Conservation (phyloP, 768 basidiomycete species). For the Auricularia cornea region DNA sequence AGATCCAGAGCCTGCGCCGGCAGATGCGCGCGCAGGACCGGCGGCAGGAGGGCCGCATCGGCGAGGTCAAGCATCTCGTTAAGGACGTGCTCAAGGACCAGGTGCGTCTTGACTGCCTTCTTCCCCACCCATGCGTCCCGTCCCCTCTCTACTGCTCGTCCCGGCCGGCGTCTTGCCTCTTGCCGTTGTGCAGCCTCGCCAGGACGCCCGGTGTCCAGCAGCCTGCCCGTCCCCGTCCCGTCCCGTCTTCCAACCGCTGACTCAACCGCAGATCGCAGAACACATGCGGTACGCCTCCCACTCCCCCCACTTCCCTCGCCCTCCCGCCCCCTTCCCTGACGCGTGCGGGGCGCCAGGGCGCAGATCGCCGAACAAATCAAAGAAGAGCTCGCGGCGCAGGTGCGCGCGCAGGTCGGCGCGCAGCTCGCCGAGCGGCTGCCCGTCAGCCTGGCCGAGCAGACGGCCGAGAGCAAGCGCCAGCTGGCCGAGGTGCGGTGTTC, state of each 20-base stretch:
- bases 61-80: constrained; percentile 22
- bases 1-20: constrained; percentile 16
- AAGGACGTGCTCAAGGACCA: constrained; percentile 20
- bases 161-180: no score
- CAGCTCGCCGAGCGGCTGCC: constrained; percentile 45
- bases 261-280: constrained; percentile 11
- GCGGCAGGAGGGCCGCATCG: constrained; percentile 14
- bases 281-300: constrained; percentile 25
- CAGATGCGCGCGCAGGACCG: constrained; percentile 15
- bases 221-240: no score
- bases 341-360: no score
- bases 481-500: constrained; percentile 37
- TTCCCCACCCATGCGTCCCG: no score
- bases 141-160: no score
- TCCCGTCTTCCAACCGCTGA: no score
- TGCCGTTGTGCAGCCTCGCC: no score
- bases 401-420: constrained; percentile 36
- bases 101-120: not conserved
- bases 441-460: constrained; percentile 37
- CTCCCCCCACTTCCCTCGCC: not conserved
- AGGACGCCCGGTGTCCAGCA: no score
- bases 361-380: constrained; percentile 32
- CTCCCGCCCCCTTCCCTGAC: not conserved
- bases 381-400: constrained; percentile 35
- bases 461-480: constrained; percentile 34